Evolutionary conservation across 768 basidiomycete genomes (phyloP).

Genomic region (Amanita exitialis): DNA sequence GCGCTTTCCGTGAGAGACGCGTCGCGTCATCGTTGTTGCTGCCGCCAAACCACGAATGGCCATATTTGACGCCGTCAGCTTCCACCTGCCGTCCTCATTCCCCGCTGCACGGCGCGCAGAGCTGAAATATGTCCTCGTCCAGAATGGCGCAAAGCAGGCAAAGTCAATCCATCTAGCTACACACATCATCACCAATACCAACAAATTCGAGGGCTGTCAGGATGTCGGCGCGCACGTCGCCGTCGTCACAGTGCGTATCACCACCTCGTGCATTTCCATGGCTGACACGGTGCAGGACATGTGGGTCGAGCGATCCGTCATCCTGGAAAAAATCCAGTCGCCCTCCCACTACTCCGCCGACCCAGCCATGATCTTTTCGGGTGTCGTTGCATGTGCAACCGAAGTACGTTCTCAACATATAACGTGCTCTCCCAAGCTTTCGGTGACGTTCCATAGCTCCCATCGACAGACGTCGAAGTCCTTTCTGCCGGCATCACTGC

Average conservation of each 20-base stretch:
- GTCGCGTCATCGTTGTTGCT: too few relatives aligned
- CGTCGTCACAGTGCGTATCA: constrained; percentile 28
- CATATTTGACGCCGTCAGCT: constrained; percentile 31
- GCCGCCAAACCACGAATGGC: too few relatives aligned
- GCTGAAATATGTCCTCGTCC: constrained; percentile 36
- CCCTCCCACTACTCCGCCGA: constrained; percentile 65
- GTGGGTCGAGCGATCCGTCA: constrained; percentile 64
- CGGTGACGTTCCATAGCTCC: constrained; percentile 29
- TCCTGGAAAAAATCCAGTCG: constrained; percentile 50
- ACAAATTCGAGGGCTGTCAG: constrained; percentile 45
- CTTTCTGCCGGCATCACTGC: constrained; percentile 63
- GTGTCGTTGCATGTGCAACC: constrained; percentile 62
- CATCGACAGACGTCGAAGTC: constrained; percentile 56
- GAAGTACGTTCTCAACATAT: constrained; percentile 33
- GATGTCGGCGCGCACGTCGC: constrained; percentile 21
- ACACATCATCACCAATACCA: constrained; percentile 46
- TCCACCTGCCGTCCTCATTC: constrained; percentile 42
- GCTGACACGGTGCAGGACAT: constrained; percentile 25
- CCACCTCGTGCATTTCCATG: neutral
- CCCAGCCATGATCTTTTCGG: constrained; percentile 74
- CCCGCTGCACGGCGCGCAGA: constrained; percentile 28
- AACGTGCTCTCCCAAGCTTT: neutral
- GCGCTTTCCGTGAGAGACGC: neutral
- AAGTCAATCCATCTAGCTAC: constrained; percentile 21
- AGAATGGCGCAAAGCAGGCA: constrained; percentile 37